Evolutionary conservation across 805 yeast species (phyloP).

Genomic region (Blastobotrys terrestris): DNA sequence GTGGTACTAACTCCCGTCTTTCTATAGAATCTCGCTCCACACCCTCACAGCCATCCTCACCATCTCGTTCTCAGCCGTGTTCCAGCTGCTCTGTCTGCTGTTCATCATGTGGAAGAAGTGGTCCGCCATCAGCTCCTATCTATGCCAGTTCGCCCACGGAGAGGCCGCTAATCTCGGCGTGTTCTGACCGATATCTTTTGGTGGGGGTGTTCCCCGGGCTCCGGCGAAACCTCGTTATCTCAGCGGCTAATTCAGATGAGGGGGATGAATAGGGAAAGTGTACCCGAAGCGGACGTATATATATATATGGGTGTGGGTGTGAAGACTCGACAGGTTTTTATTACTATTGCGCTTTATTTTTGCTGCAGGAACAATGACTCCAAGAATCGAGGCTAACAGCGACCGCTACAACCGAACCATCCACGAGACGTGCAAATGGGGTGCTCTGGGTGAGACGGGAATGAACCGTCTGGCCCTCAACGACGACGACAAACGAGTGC

Average conservation of each 20-base stretch:
- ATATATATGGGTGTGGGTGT: no score
- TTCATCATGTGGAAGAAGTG: constrained; percentile 19
- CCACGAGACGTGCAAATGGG: constrained; percentile 56
- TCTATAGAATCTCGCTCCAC: neutral
- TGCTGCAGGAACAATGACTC: neutral
- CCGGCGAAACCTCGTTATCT: neutral
- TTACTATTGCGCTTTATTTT: neutral
- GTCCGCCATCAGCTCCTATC: constrained; percentile 12
- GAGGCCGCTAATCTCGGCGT: neutral
- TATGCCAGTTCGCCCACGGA: constrained; percentile 4
- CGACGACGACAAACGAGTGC: constrained; percentile 56
- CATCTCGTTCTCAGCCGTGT: constrained; percentile 18
- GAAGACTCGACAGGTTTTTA: no score
- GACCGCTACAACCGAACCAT: constrained; percentile 51
- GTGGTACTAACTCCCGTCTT: no score
- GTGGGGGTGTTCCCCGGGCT: no score
- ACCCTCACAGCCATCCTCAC: constrained; percentile 2
- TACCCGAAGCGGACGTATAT: neutral
- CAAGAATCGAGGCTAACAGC: constrained; percentile 22
- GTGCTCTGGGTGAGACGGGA: constrained; percentile 61
- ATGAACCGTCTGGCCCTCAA: constrained; percentile 58
- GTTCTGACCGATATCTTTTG: no score
- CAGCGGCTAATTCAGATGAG: neutral
- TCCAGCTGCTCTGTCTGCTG: constrained; percentile 18
- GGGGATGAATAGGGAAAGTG: neutral